phyloP scores from a whole-genome alignment of 2,329 filamentous ascomycete species.

The Leptodontidium sp. region DNA sequence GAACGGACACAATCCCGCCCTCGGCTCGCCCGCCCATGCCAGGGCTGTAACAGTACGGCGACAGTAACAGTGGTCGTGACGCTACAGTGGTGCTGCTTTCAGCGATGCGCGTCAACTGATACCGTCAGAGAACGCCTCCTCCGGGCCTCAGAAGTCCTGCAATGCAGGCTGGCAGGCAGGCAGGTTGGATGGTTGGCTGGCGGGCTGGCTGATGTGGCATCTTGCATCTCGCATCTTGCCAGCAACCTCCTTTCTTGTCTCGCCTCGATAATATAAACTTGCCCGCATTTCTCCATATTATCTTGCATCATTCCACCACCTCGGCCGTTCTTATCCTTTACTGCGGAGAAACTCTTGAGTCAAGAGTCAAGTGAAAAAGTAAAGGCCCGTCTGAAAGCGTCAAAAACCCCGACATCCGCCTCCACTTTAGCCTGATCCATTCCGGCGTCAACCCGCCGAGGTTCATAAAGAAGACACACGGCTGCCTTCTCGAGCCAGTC shows the following conservation, averaged over 20 bases:
- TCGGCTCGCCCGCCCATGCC: neutral
- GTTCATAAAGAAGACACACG: slow-evolving; percentile 21
- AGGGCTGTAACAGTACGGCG: neutral
- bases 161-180: neutral
- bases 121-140: slow-evolving; percentile 5
- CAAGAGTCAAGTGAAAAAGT: slow-evolving; percentile 1
- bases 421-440: slow-evolving; percentile 25
- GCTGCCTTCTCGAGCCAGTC: neutral
- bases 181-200: neutral
- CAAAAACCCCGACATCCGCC: slow-evolving; percentile 12
- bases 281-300: slow-evolving; percentile 10
- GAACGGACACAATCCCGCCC: neutral
- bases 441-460: slow-evolving; percentile 24
- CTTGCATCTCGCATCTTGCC: neutral
- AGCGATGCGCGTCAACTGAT: slow-evolving; percentile 12
- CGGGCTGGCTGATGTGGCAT: neutral
- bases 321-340: slow-evolving; percentile 1
- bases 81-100: neutral
- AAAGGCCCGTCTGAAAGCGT: neutral
- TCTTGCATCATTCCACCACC: neutral
- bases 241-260: neutral
- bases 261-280: neutral
- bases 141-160: neutral
- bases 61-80: neutral
- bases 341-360: slow-evolving; percentile 17